Evolutionary conservation across 2,329 filamentous ascomycete species (phyloP).

Genomic region (Alternaria consortialis): DNA sequence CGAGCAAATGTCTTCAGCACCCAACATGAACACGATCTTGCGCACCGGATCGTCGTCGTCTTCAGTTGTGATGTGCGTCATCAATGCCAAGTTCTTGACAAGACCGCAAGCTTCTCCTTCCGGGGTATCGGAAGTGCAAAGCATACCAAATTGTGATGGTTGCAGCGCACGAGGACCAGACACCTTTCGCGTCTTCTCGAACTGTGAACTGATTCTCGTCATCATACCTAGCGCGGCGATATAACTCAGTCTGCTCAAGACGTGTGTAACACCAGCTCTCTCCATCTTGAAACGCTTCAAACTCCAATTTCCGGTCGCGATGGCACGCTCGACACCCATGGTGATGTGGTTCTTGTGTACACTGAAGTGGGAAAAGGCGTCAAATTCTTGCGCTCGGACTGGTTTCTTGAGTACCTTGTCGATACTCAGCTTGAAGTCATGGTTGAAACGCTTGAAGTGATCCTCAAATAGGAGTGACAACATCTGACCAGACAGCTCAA

Average conservation of each 20-base stretch:
- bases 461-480: constrained; percentile 95
- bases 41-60: constrained; percentile 91
- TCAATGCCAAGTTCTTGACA: constrained; percentile 96
- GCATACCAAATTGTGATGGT: constrained; percentile 97
- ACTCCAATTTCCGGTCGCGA: constrained; percentile 97
- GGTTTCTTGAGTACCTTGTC: constrained; percentile 96
- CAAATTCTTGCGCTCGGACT: constrained; percentile 85
- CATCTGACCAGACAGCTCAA: constrained; percentile 94
- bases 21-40: constrained; percentile 84
- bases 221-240: constrained; percentile 99
- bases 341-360: constrained; percentile 89
- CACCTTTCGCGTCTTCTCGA: constrained; percentile 98
- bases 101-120: constrained; percentile 98
- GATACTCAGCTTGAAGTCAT: constrained; percentile 88
- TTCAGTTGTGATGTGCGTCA: constrained; percentile 99
- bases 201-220: constrained; percentile 97
- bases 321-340: constrained; percentile 91
- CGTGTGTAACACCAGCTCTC: constrained; percentile 93
- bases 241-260: constrained; percentile 93
- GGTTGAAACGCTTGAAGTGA: constrained; percentile 94
- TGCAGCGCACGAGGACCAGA: constrained; percentile 94
- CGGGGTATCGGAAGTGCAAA: constrained; percentile 95
- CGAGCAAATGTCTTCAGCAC: constrained; percentile 81
- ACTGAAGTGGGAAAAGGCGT: constrained; percentile 84
- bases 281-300: constrained; percentile 99